A percentile compares a stretch with the other conserved stretches of the same genome.
Evolutionary conservation across 1,139 yeast genomes (phyloP).

Genomic region (Taiozyma sp.): DNA sequence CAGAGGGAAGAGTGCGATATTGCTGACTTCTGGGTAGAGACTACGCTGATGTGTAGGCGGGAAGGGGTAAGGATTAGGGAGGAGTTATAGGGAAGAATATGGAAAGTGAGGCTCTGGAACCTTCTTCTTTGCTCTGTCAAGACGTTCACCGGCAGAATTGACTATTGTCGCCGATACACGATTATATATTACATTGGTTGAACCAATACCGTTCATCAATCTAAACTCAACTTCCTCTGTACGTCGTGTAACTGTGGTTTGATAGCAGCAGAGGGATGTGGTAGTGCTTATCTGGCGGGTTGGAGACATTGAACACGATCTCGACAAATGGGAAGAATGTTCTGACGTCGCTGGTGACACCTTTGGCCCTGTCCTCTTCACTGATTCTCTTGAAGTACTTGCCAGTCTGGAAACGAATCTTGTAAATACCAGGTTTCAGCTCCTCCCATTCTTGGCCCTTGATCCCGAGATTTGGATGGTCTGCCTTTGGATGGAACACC

Average conservation of each 20-base stretch:
- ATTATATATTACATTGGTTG: neutral
- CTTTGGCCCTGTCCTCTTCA: slow-evolving; percentile 23
- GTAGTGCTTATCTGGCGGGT: slow-evolving; percentile 72
- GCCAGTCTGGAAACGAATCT: slow-evolving; percentile 69
- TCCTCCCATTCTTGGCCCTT: slow-evolving; percentile 34
- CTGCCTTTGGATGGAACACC: slow-evolving; percentile 42
- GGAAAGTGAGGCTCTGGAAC: too few relatives aligned
- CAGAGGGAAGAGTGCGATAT: neutral
- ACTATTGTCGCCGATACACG: neutral
- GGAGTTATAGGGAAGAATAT: too few relatives aligned
- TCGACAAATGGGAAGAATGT: slow-evolving; percentile 86
- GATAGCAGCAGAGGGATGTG: slow-evolving; percentile 82
- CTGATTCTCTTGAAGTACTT: slow-evolving; percentile 44
- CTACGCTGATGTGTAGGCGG: too few relatives aligned
- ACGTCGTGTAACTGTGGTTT: slow-evolving; percentile 82
- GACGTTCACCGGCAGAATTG: too few relatives aligned
- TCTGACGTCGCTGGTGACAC: slow-evolving; percentile 25
- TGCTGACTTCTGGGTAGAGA: neutral
- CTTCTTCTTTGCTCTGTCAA: too few relatives aligned
- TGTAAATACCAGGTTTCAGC: slow-evolving; percentile 58
- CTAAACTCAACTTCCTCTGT: slow-evolving; percentile 49
- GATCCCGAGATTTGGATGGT: slow-evolving; percentile 32
- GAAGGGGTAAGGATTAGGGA: too few relatives aligned
- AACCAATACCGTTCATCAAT: neutral
- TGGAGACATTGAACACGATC: slow-evolving; percentile 57